A percentile compares a stretch with the other conserved stretches of the same genome.
phyloP scores from a whole-genome alignment of 2,329 filamentous ascomycete species.

The Scedosporium minutisporum region DNA sequence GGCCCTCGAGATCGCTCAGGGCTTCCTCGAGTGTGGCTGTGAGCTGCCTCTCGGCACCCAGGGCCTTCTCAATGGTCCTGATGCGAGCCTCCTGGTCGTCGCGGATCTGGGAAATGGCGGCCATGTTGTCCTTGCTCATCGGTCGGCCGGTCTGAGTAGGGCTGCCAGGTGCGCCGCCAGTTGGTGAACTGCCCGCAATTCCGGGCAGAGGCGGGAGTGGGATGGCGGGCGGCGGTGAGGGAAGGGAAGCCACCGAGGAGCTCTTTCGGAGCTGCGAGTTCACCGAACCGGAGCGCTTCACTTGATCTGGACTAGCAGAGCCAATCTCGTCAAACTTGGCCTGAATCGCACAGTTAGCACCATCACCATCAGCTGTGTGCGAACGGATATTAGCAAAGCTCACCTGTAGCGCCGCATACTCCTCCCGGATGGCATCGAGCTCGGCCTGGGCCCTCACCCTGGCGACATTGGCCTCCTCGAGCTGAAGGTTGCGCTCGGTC shows the following conservation, averaged over 20 bases:
- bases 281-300: slow-evolving; percentile 50
- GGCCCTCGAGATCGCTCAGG: slow-evolving; percentile 82
- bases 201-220: slow-evolving; percentile 85
- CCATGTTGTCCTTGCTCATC: slow-evolving; percentile 64
- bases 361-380: not conserved
- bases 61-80: slow-evolving; percentile 90
- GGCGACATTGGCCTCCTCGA: slow-evolving; percentile 68
- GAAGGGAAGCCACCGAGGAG: slow-evolving; percentile 69
- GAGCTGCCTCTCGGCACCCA: slow-evolving; percentile 91
- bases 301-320: slow-evolving; percentile 26
- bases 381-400: slow-evolving; percentile 18
- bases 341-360: slow-evolving; percentile 27
- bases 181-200: slow-evolving; percentile 38
- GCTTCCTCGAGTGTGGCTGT: slow-evolving; percentile 93
- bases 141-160: slow-evolving; percentile 53
- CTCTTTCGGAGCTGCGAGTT: slow-evolving; percentile 73
- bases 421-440: slow-evolving; percentile 56
- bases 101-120: slow-evolving; percentile 64
- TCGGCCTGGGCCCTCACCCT: slow-evolving; percentile 56
- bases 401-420: slow-evolving; percentile 72
- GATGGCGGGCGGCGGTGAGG: slow-evolving; percentile 89
- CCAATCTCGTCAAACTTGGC: slow-evolving; percentile 48
- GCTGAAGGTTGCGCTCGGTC: slow-evolving; percentile 60
- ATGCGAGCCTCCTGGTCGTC: slow-evolving; percentile 95
- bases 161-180: slow-evolving; percentile 34